Conservation (phyloP, 495 filamentous ascomycete genomes). For the Clohesyomyces aquaticus region DNA sequence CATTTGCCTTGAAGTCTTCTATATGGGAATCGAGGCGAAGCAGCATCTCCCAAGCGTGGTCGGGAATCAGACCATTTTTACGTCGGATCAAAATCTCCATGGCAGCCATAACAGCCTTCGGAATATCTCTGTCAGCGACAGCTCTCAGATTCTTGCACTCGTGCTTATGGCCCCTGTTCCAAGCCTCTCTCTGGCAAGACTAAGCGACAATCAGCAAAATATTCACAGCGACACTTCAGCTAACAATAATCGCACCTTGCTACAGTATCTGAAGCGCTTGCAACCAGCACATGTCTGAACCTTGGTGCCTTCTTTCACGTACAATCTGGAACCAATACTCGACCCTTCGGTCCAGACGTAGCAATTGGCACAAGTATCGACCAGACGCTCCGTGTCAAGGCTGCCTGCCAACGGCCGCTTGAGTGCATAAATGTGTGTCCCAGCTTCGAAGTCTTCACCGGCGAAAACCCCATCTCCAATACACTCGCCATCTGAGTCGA, state of each 20-base stretch:
- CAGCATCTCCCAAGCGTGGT: slow-evolving; percentile 25
- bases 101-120: slow-evolving; percentile 30
- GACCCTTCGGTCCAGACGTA: slow-evolving; percentile 44
- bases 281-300: slow-evolving; percentile 66
- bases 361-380: slow-evolving; percentile 49
- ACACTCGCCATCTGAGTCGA: background rate
- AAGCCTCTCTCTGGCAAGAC: slow-evolving; percentile 65
- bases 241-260: slow-evolving; percentile 52
- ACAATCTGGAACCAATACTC: slow-evolving; percentile 33
- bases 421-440: slow-evolving; percentile 40
- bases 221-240: background rate
- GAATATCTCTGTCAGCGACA: slow-evolving; percentile 22
- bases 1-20: slow-evolving; percentile 31
- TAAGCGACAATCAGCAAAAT: slow-evolving; percentile 35
- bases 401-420: slow-evolving; percentile 43
- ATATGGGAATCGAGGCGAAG: slow-evolving; percentile 25
- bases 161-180: slow-evolving; percentile 61
- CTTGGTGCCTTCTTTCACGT: slow-evolving; percentile 33
- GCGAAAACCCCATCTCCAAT: slow-evolving; percentile 48
- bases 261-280: slow-evolving; percentile 66
- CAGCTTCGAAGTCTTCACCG: slow-evolving; percentile 29
- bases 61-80: slow-evolving; percentile 28
- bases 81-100: slow-evolving; percentile 32
- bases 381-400: slow-evolving; percentile 40
- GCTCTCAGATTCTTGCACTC: slow-evolving; percentile 54